Base-by-base conservation (phyloP, 2,329 filamentous ascomycete species). In the Fusarium pininemorale region DNA sequence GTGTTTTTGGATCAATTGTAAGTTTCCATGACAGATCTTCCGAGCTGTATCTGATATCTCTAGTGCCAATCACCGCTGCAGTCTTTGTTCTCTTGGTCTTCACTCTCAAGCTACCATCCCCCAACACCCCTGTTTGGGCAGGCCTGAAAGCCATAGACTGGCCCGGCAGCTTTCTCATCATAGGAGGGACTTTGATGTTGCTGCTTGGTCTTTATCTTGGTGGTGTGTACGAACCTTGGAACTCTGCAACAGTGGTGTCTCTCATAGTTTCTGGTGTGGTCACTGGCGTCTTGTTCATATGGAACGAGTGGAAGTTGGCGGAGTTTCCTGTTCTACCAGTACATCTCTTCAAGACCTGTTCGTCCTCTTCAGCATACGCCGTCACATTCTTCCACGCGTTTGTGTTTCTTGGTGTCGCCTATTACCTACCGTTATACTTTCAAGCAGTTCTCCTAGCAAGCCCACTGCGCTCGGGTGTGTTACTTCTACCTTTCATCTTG, bases 401-500 rank as follows among this genome's bases (percentile, higher is more conserved):
- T 76, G 87, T 90, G 39, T 92, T 92, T 80, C 91, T 93, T 45
- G 89, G 87, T 0, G 86, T 86, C 3, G 88, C 90, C 56, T 95
- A 93, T 81, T 95, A 93, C 76, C 84, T 94, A 32, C 93, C 93
- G 0, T 85, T 94, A 0, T 95, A 92, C 81, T 91, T 94, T 61
- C 93, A 95, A 79, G 87, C 90, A 6, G 92, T 91, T 1, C 86
- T 91, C 5, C 86, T 87, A 57, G 89, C 89, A 3, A 86, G 86
- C 1, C 90, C 91, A 0, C 82, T 93, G 39, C 84, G 84, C n/a
- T 93, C 90, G 0, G 88, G 88, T 8, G 79, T 92, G 1, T 86
- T 92, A 18, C 84, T 93, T 6, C 84, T 94, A 1, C 91, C 92
- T 0, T 87, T 91, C 45, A 89, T 88, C 28, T 76, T 88, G 20